Evolutionary conservation across 805 yeast species (phyloP), one percentile per base, ranked within the genome.

Genomic region (Kodamaea kakaduensis): DNA sequence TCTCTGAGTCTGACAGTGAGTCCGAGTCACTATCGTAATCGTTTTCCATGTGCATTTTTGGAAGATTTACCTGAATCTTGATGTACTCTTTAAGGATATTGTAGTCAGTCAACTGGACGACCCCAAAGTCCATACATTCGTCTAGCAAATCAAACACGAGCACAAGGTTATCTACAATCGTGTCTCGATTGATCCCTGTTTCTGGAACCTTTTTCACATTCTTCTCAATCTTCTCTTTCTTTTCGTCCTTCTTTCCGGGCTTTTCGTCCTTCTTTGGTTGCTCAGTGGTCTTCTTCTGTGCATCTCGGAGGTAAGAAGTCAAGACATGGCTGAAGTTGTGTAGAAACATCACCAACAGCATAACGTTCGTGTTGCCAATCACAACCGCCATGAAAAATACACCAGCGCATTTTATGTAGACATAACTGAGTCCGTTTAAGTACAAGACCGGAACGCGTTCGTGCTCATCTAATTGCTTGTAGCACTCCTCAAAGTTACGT

Each of bases 111-210:
- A 83, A 67, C 59, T 88, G 96, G 1, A 87, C 78, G n/a, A 83
- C 61, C 6, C 96, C 96, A 57, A 75, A 83, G 56, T 88, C 96
- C 77, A 85, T 73, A 69, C 87, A 83, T 52, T 87, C 96, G 52
- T 87, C 96, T 28, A 87, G 58, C n/a, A 87, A 61, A 54, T 88
- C 96, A 57, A 81, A 82, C 6, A 87, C 73, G 32, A 87, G 64
- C 21, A 80, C 77, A 44, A 76, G 73, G 56, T 87, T 90, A 56
- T 87, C 95, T 15, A 74, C 61, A 2, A 86, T 73, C 12, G 76
- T 48, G 36, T 81, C 88, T 36, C 71, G 71, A 47, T 75, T 75
- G 8, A 35, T 35, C 12, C 21, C 23, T 17, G 32, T 6, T 12
- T 34, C 25, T 83, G 56, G 14, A n/a, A n/a, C n/a, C n/a, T n/a